A percentile compares a stretch with the other conserved stretches of the same genome.
Conservation (phyloP, 306 rosid genomes). For the Rubus parviflorus region DNA sequence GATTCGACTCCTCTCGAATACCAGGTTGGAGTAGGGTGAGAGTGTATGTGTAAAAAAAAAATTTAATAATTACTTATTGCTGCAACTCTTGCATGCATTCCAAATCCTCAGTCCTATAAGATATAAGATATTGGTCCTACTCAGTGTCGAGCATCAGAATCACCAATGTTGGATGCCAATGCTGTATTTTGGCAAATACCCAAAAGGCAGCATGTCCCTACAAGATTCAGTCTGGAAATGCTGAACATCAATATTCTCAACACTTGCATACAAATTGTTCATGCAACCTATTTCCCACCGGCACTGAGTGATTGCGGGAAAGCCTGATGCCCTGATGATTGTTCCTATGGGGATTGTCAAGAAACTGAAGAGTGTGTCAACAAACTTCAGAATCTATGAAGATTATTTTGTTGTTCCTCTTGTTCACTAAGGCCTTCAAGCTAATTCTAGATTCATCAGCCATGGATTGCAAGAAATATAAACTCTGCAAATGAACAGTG, state of each 20-base stretch:
- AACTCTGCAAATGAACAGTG: too few relatives aligned
- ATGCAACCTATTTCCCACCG: constrained; percentile 4
- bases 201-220: neutral
- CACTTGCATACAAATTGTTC: constrained; percentile 12
- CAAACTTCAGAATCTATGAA: constrained; percentile 11
- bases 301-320: neutral
- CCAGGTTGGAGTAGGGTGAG: too few relatives aligned
- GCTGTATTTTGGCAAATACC: too few relatives aligned
- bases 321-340: neutral
- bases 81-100: too few relatives aligned
- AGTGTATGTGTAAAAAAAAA: too few relatives aligned
- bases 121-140: too few relatives aligned
- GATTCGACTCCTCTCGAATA: too few relatives aligned
- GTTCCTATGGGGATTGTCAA: constrained; percentile 14
- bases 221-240: neutral
- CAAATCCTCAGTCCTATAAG: too few relatives aligned
- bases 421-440: constrained; percentile 16
- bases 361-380: constrained; percentile 16
- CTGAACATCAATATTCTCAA: neutral
- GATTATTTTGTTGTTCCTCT: constrained; percentile 1
- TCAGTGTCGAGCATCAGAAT: too few relatives aligned
- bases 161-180: too few relatives aligned
- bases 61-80: too few relatives aligned
- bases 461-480: neutral
- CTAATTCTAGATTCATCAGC: neutral